A percentile compares a stretch with the other conserved stretches of the same genome.
Evolutionary conservation across 1,284 basidiomycete genomes (phyloP).

Genomic region (Boletus semigastroideus): DNA sequence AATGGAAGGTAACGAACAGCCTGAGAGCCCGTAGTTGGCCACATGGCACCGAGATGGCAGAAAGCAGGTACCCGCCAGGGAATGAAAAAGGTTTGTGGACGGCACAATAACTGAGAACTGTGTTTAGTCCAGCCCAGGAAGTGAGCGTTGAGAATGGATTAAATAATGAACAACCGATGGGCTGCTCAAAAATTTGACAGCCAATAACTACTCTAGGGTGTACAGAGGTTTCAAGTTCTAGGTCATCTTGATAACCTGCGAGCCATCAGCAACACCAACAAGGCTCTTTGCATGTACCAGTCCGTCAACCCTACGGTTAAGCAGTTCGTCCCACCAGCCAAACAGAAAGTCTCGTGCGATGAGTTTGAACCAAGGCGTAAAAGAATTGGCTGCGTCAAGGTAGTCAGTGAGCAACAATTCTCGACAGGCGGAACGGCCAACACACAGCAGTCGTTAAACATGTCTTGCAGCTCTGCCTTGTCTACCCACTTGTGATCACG

Average conservation of each 20-base stretch:
- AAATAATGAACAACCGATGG: too few species aligned
- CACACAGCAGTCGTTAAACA: slow-evolving; percentile 85
- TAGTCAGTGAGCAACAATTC: slow-evolving; percentile 8
- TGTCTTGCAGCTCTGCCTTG: slow-evolving; percentile 83
- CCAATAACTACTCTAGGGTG: too few species aligned
- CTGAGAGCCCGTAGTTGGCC: slow-evolving; percentile 6
- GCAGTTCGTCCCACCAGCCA: slow-evolving; percentile 96
- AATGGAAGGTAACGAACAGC: slow-evolving; percentile 16
- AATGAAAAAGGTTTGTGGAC: background rate
- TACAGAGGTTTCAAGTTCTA: slow-evolving; percentile 36
- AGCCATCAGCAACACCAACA: slow-evolving; percentile 67
- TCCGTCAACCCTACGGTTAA: slow-evolving; percentile 60
- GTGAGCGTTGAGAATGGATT: background rate
- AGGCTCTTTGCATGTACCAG: slow-evolving; percentile 68
- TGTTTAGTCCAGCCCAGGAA: too few species aligned
- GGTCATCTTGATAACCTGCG: slow-evolving; percentile 76
- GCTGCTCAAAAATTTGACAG: background rate
- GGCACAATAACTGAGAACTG: too few species aligned
- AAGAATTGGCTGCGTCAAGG: slow-evolving; percentile 64
- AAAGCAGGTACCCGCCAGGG: slow-evolving; percentile 9
- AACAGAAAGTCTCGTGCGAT: slow-evolving; percentile 97
- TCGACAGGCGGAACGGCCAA: slow-evolving; percentile 2
- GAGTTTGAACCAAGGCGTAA: slow-evolving; percentile 99
- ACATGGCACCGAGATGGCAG: slow-evolving; percentile 11
- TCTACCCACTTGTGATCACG: slow-evolving; percentile 90